Evolutionary conservation across 495 filamentous ascomycete genomes (phyloP).

Genomic region (Penicillium simplicissimum): DNA sequence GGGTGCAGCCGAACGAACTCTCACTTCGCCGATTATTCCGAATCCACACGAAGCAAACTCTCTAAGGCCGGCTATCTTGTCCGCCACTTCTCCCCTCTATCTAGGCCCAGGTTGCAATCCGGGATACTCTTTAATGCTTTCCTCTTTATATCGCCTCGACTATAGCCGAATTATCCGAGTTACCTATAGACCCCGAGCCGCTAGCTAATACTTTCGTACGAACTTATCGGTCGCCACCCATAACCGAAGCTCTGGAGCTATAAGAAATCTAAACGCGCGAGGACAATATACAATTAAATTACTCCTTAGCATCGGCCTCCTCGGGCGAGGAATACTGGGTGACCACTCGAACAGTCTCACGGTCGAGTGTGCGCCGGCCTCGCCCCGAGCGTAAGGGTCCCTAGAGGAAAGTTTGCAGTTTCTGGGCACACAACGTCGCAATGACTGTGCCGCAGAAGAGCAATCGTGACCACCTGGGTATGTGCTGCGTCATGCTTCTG

Average conservation of each 20-base stretch:
- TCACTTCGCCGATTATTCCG: conserved; percentile 4
- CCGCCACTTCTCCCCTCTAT: not conserved
- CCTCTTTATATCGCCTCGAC: not conserved
- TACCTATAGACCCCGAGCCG: conserved; percentile 7
- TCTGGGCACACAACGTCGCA: conserved; percentile 45
- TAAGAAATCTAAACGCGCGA: conserved; percentile 34
- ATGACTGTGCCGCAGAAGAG: conserved; percentile 44
- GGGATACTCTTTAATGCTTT: not conserved
- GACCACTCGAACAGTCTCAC: conserved; percentile 28
- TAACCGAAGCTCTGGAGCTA: conserved; percentile 37
- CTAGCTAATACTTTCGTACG: conserved; percentile 10
- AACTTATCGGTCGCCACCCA: conserved; percentile 26
- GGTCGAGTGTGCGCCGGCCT: conserved; percentile 14
- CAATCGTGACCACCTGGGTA: conserved; percentile 50
- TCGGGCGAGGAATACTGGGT: conserved; percentile 34
- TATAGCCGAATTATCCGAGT: not conserved
- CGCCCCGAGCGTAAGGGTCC: conserved; percentile 25
- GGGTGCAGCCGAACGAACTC: conserved; percentile 18
- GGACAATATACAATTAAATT: conserved; percentile 21
- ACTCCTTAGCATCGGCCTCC: conserved; percentile 31
- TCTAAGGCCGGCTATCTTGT: not conserved
- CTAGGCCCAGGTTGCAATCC: not conserved
- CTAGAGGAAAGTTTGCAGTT: conserved; percentile 29
- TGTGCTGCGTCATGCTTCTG: conserved; percentile 15
- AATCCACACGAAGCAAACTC: conserved; percentile 1